Conservation (phyloP, 2,329 filamentous ascomycete species). For the Scytalidium sp. region DNA sequence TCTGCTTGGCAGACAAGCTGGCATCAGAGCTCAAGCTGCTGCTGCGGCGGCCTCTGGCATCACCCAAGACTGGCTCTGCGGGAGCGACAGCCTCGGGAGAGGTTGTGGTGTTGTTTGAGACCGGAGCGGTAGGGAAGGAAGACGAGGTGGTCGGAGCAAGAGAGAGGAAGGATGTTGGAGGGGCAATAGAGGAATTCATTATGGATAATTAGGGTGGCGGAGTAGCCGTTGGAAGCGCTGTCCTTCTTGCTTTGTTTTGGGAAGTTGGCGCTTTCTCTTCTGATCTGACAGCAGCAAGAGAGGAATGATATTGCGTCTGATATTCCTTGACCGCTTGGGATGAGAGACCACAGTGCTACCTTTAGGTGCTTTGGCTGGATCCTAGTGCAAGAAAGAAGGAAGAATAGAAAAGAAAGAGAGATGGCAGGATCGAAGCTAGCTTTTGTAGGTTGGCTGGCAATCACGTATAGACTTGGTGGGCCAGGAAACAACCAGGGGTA, state of each 20-base stretch:
- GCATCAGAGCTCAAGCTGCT: constrained; percentile 12
- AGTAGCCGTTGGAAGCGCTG: not conserved
- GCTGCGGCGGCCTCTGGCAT: constrained; percentile 14
- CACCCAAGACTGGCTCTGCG: constrained; percentile 3
- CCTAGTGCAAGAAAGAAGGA: constrained; percentile 1
- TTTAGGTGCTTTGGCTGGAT: constrained; percentile 1
- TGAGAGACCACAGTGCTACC: constrained; percentile 11
- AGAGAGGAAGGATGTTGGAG: constrained; percentile 19
- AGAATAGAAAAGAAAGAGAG: constrained; percentile 2
- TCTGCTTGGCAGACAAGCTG: constrained; percentile 8
- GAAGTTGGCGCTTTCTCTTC: no score
- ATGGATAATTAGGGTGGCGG: not conserved
- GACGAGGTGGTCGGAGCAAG: constrained; percentile 22
- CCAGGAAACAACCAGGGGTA: constrained; percentile 6
- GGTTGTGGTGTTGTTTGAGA: constrained; percentile 1
- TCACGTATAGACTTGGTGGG: constrained; percentile 7
- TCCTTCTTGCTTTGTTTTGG: not conserved
- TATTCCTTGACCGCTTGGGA: constrained; percentile 12
- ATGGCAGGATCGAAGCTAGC: constrained; percentile 4
- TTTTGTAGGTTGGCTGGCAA: constrained; percentile 7
- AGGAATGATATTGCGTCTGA: constrained; percentile 7
- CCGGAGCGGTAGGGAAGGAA: constrained; percentile 17
- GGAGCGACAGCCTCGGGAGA: constrained; percentile 1
- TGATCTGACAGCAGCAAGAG: not conserved
- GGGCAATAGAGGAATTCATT: constrained; percentile 2